Conservation (phyloP, 2,329 filamentous ascomycete genomes). For the Fusarium continuum region DNA sequence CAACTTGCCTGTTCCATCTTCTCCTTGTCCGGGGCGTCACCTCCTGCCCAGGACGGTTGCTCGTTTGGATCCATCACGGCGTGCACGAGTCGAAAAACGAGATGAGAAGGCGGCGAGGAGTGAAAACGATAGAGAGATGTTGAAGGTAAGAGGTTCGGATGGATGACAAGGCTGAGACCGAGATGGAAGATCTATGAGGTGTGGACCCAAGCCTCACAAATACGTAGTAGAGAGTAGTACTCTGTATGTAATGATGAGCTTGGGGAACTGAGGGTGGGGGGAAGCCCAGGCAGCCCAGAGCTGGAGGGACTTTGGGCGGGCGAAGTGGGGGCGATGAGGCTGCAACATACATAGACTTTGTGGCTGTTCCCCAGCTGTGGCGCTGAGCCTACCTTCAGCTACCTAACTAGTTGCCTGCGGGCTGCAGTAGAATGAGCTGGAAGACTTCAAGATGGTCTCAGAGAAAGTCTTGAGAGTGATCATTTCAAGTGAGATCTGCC, state of each 20-base stretch:
- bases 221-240: slow-evolving; percentile 15
- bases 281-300: slow-evolving; percentile 15
- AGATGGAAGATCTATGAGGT: slow-evolving; percentile 24
- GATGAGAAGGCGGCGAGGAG: neutral
- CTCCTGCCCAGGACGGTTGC: slow-evolving; percentile 51
- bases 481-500: neutral
- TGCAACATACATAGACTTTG: slow-evolving; percentile 30
- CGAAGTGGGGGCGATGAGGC: slow-evolving; percentile 42
- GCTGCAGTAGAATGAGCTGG: slow-evolving; percentile 24
- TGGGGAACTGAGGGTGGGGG: slow-evolving; percentile 31
- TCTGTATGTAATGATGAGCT: slow-evolving; percentile 24
- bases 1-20: slow-evolving; percentile 65
- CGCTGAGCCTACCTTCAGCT: slow-evolving; percentile 21
- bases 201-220: slow-evolving; percentile 37
- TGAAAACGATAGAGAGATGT: slow-evolving; percentile 4
- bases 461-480: neutral
- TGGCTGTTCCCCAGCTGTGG: slow-evolving; percentile 31
- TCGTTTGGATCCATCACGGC: slow-evolving; percentile 58
- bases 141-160: slow-evolving; percentile 1
- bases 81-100: neutral
- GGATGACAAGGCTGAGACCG: slow-evolving; percentile 31
- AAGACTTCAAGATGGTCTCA: slow-evolving; percentile 1
- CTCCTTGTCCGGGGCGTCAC: slow-evolving; percentile 65
- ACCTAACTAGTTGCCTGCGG: too few relatives aligned
- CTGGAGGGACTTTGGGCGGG: neutral